Conservation (phyloP, 2,329 filamentous ascomycete genomes). For the Penicillium occitanis region DNA sequence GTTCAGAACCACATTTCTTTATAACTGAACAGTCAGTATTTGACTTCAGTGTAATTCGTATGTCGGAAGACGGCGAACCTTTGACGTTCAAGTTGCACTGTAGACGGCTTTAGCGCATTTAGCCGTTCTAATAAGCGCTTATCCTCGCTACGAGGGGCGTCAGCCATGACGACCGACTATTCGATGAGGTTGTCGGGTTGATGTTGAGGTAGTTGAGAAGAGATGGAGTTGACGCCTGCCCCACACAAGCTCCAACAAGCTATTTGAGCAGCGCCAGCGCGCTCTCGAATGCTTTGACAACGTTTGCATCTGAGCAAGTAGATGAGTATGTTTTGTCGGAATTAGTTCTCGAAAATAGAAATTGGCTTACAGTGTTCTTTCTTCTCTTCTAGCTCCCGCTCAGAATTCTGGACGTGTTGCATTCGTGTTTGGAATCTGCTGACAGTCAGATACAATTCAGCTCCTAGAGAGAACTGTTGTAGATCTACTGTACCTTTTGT, state of each 20-base stretch:
- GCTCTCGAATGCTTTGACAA: constrained; percentile 50
- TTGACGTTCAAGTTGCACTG: constrained; percentile 32
- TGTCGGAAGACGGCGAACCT: constrained; percentile 25
- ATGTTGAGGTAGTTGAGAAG: neutral
- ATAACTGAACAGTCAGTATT: neutral
- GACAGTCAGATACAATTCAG: neutral
- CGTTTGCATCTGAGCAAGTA: constrained; percentile 38
- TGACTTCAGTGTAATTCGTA: neutral
- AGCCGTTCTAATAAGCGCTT: constrained; percentile 33
- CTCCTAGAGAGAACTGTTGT: neutral
- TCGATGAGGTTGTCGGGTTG: constrained; percentile 2
- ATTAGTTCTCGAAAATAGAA: too few relatives aligned
- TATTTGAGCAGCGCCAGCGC: constrained; percentile 46
- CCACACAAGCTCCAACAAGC: constrained; percentile 20
- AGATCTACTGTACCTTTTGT: constrained; percentile 62
- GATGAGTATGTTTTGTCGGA: neutral
- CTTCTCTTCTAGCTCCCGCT: constrained; percentile 69
- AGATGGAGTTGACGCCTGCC: constrained; percentile 5
- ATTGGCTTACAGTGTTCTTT: constrained; percentile 72
- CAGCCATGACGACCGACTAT: constrained; percentile 23
- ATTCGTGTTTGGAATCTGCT: constrained; percentile 73
- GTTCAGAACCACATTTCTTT: constrained; percentile 15
- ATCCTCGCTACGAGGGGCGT: constrained; percentile 27
- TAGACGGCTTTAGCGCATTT: constrained; percentile 36
- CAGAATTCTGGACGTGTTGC: constrained; percentile 71